Percentiles rank a stretch among this genome's conserved stretches.
Evolutionary conservation across 441 rosid species (phyloP).

Genomic region (Metrosideros polymorpha): DNA sequence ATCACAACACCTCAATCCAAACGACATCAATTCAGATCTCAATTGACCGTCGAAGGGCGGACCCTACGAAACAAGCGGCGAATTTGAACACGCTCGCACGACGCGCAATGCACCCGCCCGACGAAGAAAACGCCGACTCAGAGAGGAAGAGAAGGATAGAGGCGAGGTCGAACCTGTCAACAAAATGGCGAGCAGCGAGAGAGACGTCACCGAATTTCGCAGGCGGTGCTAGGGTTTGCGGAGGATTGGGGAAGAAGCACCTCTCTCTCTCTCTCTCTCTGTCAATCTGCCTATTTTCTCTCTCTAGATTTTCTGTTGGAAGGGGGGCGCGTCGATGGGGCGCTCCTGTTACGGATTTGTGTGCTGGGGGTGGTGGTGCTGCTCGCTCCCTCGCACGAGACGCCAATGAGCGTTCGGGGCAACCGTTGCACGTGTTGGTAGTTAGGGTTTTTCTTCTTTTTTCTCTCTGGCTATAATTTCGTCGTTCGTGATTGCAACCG

Average conservation of each 20-base stretch:
- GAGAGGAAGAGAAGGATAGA: neutral
- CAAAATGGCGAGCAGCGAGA: neutral
- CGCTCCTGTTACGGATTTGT: neutral
- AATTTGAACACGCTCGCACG: neutral
- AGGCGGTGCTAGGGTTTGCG: neutral
- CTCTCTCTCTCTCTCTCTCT: neutral
- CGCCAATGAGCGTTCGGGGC: neutral
- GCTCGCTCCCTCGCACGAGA: neutral
- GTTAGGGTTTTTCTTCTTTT: neutral
- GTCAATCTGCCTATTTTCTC: neutral
- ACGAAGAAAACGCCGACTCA: neutral
- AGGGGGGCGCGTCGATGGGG: neutral
- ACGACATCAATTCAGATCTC: neutral
- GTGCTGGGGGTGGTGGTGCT: neutral
- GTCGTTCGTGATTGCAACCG: neutral
- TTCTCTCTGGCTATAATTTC: too few relatives aligned
- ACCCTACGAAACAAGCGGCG: neutral
- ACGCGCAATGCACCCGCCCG: neutral
- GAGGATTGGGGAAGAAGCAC: neutral
- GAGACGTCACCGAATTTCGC: neutral
- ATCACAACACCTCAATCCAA: neutral
- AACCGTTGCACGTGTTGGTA: neutral
- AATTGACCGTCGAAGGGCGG: neutral
- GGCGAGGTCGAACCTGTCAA: neutral
- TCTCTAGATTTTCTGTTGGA: neutral